phyloP scores from a whole-genome alignment of 768 basidiomycete genomes.

The Rhodotorula kratochvilovae region DNA sequence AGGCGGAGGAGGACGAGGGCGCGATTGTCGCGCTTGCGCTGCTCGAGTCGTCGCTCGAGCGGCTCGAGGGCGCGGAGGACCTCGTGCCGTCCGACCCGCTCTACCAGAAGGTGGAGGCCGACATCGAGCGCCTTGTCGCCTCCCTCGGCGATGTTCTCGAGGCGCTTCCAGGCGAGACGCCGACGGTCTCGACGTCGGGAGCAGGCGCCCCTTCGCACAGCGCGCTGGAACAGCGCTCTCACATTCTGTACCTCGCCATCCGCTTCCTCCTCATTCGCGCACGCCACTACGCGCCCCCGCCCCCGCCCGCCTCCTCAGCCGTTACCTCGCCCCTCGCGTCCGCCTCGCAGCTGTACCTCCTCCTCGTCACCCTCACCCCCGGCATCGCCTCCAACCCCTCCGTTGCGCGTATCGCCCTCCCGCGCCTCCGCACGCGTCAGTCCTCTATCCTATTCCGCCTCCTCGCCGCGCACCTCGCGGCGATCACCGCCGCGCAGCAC shows the following conservation, averaged over 20 bases:
- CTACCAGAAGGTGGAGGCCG: conserved; percentile 9
- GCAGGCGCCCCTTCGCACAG: too few species aligned
- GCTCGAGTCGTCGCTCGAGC: conserved; percentile 14
- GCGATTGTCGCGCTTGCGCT: conserved; percentile 22
- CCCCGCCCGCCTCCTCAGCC: neutral
- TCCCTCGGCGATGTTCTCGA: conserved; percentile 1
- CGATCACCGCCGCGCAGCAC: neutral
- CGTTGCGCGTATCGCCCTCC: neutral
- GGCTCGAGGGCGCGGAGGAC: neutral
- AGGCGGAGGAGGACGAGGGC: conserved; percentile 11
- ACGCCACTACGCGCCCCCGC: neutral
- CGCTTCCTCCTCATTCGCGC: conserved; percentile 33
- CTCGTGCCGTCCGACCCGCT: neutral
- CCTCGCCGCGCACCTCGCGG: neutral
- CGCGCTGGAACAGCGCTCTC: conserved; percentile 7
- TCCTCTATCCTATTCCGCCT: conserved; percentile 26
- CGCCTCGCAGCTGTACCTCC: conserved; percentile 22
- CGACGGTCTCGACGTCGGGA: too few species aligned
- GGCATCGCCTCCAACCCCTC: neutral
- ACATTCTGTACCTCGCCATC: conserved; percentile 30
- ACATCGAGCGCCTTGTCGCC: conserved; percentile 17
- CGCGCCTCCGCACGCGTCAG: conserved; percentile 17
- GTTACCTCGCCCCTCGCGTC: neutral
- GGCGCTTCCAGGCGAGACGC: neutral
- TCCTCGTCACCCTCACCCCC: conserved; percentile 17